Evolutionary conservation across 2,329 filamentous ascomycete genomes (phyloP), one percentile per base, ranked within the genome.

Genomic region (Neonectria neomacrospora): DNA sequence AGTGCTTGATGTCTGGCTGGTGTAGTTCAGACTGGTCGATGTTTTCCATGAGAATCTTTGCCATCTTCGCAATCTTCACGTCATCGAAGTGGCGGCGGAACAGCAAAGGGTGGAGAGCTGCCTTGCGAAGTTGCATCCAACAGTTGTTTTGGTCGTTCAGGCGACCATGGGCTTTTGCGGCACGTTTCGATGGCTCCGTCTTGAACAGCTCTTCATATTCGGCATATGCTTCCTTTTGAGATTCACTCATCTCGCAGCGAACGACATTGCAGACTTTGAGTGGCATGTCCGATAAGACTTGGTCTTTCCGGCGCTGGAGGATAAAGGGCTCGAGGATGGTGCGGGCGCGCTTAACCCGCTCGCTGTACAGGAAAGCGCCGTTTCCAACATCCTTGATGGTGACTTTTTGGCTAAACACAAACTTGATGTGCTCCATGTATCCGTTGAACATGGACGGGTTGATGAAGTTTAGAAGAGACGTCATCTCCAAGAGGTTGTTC

Each of bases 241-340:
- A 82, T 2, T 85, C 81, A 30, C 91, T 91, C 82, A 98, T 88
- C 5, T 91, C 88, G 77, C 95, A 97, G 73, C 91, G 91, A 65
- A 94, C 89, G 1, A 97, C 90, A 3, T 88, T 88, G 63, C 89
- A 88, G 11, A 86, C 88, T 81, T 98, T 98, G 54, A 85, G 83
- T 0, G 96, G 94, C 67, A 99, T 85, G 73, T 96, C 91, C 50
- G 82, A 82, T n/a, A 98, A 85, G 9, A 97, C 94, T 73, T 98
- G 94, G 52, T 92, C 88, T 81, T 99, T 99, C 80, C 96, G 95
- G 8, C 96, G 88, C 66, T 97, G 93, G 3, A 99, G 82, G 57
- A 99, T 96, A 75, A 99, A 99, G 0, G 96, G 96, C 23, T 94
- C 93, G 73, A 99, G 88, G 83, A 99, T 99, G 0, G 91, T 93